Evolutionary conservation across 352 stramenopile species (phyloP).

Genomic region (Globisporangium orthogonon): DNA sequence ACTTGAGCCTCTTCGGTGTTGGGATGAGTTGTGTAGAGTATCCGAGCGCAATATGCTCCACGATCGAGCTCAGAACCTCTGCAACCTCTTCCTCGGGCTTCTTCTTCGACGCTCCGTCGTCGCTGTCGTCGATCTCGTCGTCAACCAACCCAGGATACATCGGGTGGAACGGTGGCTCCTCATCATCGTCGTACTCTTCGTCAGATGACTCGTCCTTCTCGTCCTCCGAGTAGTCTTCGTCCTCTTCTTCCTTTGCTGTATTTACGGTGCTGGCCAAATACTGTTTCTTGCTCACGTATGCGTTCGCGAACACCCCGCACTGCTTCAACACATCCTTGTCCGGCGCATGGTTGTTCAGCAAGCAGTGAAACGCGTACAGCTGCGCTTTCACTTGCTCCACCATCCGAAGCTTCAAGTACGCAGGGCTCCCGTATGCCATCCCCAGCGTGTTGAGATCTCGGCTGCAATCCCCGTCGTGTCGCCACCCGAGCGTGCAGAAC

Average conservation of each 20-base stretch:
- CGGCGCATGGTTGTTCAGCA: slow-evolving; percentile 84
- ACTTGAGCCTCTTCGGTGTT: slow-evolving; percentile 30
- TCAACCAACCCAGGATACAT: slow-evolving; percentile 63
- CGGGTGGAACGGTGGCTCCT: slow-evolving; percentile 28
- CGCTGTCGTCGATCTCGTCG: slow-evolving; percentile 26
- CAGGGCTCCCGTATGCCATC: slow-evolving; percentile 57
- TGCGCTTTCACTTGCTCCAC: slow-evolving; percentile 85
- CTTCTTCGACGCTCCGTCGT: slow-evolving; percentile 37
- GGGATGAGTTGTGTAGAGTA: slow-evolving; percentile 50
- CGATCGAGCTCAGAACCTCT: slow-evolving; percentile 64
- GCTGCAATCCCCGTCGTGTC: slow-evolving; percentile 72
- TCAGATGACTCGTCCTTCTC: slow-evolving; percentile 54
- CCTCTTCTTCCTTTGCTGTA: slow-evolving; percentile 41
- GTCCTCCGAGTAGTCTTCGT: slow-evolving; percentile 76
- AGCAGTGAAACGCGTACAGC: slow-evolving; percentile 83
- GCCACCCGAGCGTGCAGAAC: slow-evolving; percentile 75
- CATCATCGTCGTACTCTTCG: slow-evolving; percentile 60
- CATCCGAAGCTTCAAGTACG: slow-evolving; percentile 69
- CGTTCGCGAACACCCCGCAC: slow-evolving; percentile 76
- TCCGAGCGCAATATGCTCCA: slow-evolving; percentile 79
- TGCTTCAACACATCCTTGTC: slow-evolving; percentile 85
- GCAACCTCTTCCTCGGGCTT: slow-evolving; percentile 64
- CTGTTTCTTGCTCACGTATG: slow-evolving; percentile 73
- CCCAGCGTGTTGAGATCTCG: slow-evolving; percentile 66
- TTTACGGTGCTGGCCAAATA: slow-evolving; percentile 38